phyloP scores from a whole-genome alignment of 768 basidiomycete genomes.

The Sutorius australiensis region DNA sequence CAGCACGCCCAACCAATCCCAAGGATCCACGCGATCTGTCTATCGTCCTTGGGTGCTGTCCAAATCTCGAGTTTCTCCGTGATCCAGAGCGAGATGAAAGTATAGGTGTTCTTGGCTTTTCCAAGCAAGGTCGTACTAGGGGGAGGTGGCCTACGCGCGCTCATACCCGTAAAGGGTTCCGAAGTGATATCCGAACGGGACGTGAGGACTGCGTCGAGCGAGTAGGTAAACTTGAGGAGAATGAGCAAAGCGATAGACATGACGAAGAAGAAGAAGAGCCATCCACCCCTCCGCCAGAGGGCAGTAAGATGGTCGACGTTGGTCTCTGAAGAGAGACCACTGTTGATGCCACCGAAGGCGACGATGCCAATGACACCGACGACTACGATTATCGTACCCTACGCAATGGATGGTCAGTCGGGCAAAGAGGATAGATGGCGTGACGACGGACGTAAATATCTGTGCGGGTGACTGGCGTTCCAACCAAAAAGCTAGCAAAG shows the following conservation, averaged over 20 bases:
- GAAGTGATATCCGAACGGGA: slow-evolving; percentile 68
- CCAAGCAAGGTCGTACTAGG: slow-evolving; percentile 28
- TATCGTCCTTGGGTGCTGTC: slow-evolving; percentile 80
- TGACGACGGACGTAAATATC: slow-evolving; percentile 68
- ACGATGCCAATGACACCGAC: slow-evolving; percentile 86
- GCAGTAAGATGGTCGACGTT: slow-evolving; percentile 71
- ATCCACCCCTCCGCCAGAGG: slow-evolving; percentile 82
- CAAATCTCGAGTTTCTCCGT: slow-evolving; percentile 65
- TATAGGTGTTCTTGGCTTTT: slow-evolving; percentile 41
- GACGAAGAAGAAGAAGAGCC: slow-evolving; percentile 87
- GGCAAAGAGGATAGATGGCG: background rate
- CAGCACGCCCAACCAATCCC: slow-evolving; percentile 94
- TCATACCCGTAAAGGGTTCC: slow-evolving; percentile 46
- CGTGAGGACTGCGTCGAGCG: slow-evolving; percentile 70
- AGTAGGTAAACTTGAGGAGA: slow-evolving; percentile 63
- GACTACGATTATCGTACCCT: slow-evolving; percentile 83
- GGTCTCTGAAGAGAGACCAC: slow-evolving; percentile 71
- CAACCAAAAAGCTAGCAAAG: slow-evolving; percentile 86
- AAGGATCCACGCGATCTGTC: slow-evolving; percentile 81
- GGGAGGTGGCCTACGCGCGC: slow-evolving; percentile 22
- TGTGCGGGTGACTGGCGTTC: slow-evolving; percentile 76
- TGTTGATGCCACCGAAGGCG: slow-evolving; percentile 80
- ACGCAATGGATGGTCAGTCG: slow-evolving; percentile 1
- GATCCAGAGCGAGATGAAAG: slow-evolving; percentile 47
- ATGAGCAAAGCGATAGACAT: slow-evolving; percentile 66